Evolutionary conservation across 202 grass and related monocot species (phyloP), one percentile per base, ranked within the genome.

Genomic region (Bolboschoenoplectus hybrid): DNA sequence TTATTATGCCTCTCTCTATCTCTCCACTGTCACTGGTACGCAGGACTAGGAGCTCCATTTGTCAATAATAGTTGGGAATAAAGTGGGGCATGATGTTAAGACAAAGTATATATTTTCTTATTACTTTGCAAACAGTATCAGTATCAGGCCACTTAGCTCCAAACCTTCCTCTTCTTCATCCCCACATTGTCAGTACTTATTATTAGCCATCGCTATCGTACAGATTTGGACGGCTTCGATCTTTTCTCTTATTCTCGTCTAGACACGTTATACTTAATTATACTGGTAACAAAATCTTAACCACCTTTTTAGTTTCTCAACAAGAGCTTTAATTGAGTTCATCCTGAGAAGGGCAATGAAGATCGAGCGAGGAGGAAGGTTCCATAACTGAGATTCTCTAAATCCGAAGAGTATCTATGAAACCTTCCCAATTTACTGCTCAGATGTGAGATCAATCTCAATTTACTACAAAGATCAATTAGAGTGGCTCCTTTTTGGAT

Each of bases 161-260:
- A n/a, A 71, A 71, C 20, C 71, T 75, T 76, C 72, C 53, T 35
- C 53, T 36, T 82, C 60, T 82, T 8, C 14, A 17, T 38, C 81
- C 56, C 61, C 63, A 83, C 46, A 68, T 67, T 83, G 81, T 68
- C 44, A 83, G 81, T 83, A 26, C 26, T 26, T 26, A 26, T 26
- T 26, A 26, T 26, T 26, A 83, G 43, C 63, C 7, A 35, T 83
- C 81, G 65, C 81, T 83, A 55, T 83, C 81, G 5, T 3, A 67
- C 19, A 83, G 81, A 83, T 83, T 38, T 83, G 45, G n/a, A 67
- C 47, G 26, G 35, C 43, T 66, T 67, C 26, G 26, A 26, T 26
- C 5, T 61, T 52, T 20, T 35, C 78, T 43, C 47, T 77, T 80
- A 58, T 17, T 80, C 10, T 16, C 32, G 20, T 44, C 4, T 26